Base-by-base conservation (phyloP, 2,329 filamentous ascomycete genomes). In the Fusarium sp. region DNA sequence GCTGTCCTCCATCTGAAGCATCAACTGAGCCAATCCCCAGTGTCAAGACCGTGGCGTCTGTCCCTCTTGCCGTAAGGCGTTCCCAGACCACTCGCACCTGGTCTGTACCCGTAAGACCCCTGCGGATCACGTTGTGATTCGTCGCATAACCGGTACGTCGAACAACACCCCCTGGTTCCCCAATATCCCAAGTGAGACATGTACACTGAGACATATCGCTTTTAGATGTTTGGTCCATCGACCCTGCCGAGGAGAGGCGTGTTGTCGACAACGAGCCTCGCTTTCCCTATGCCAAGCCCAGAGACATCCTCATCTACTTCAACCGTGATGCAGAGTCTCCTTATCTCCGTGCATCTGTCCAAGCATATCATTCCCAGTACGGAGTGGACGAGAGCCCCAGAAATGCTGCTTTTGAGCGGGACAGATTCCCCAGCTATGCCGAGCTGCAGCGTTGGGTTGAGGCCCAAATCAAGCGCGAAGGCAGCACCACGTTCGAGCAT, bases 31-130 rank as follows among this genome's bases (percentile, higher is more conserved):
- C 65, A 60, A 59, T 60, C 59, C 59, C 60, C 73, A 82, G 81
- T 82, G 80, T 74, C 76, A 78, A 70, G 78, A 82, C 60, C 81
- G 74, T 78, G 80, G 80, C 71, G 80, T 82, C 71, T 82, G 80
- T 75, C 80, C 80, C 71, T 80, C 79, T 53, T 82, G 80, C 73
- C 79, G 80, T 63, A 82, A 81, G 73, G 77, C 79, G 46, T 82
- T 82, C 58, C 80, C 80, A 56, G 75, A 80, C 56, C 79, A 82
- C 71, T 79, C 80, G 53, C 80, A 82, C 73, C 72, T 82, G 52
- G 80, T 80, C 62, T 82, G 80, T 70, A 82, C 76, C 55, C 80
- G 80, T 63, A 76, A 75, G 61, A 82, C 78, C 69, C 80, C 79
- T 63, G 77, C 70, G 61, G 76, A 38, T n/a, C 34, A 38, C 34